These are phyloP conservation scores for Insectozyma bohioensis DNA, from an alignment of 1,139 yeast species.

Conservation along the genomic window DNA sequence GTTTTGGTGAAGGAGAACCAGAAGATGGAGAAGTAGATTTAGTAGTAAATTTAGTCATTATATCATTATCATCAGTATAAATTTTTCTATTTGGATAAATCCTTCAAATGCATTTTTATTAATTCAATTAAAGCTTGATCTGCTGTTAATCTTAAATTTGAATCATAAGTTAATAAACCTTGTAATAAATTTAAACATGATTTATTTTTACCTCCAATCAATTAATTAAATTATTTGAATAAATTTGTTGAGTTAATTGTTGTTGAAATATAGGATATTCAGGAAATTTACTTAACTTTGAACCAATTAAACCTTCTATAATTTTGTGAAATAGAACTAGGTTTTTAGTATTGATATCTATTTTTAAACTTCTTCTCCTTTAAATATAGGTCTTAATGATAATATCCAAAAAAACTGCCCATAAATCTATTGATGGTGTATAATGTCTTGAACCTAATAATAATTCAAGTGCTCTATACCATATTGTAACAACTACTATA, in stretches of 20 bases:
- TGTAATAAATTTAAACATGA: slow-evolving; percentile 66
- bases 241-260: slow-evolving; percentile 51
- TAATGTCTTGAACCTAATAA: slow-evolving; percentile 90
- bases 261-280: slow-evolving; percentile 68
- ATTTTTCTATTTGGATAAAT: slow-evolving; percentile 72
- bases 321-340: too few species aligned
- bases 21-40: slow-evolving; percentile 24
- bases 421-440: slow-evolving; percentile 90
- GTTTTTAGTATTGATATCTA: slow-evolving; percentile 77
- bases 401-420: slow-evolving; percentile 98
- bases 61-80: slow-evolving; percentile 76
- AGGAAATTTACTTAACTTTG: slow-evolving; percentile 80
- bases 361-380: slow-evolving; percentile 97
- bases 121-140: slow-evolving; percentile 68
- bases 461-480: slow-evolving; percentile 97
- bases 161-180: slow-evolving; percentile 76
- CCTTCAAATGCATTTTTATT: slow-evolving; percentile 71
- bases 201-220: slow-evolving; percentile 71
- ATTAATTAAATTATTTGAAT: slow-evolving; percentile 65
- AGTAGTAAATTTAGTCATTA: too few species aligned
- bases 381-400: slow-evolving; percentile 87
- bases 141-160: slow-evolving; percentile 73
- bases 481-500: slow-evolving; percentile 94
- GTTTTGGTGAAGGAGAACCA: slow-evolving; percentile 16
- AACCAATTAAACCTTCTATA: slow-evolving; percentile 85